phyloP scores from a whole-genome alignment of 2,329 filamentous ascomycete genomes.

The Fusarium brevicatenulatum region DNA sequence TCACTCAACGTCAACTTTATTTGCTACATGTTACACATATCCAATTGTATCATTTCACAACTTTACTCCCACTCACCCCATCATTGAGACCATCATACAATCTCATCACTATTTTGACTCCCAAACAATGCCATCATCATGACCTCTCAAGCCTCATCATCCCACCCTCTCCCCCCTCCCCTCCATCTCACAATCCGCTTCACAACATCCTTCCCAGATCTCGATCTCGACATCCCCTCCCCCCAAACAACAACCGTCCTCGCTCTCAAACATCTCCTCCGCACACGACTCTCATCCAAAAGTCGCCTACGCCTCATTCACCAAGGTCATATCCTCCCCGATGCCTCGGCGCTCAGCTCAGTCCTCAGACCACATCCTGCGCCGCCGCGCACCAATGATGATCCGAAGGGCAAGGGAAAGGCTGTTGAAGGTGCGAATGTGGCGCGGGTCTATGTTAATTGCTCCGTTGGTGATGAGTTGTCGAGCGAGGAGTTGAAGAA shows the following conservation, averaged over 20 bases:
- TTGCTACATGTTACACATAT: conserved; percentile 1
- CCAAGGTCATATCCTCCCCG: conserved; percentile 85
- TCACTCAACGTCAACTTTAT: background rate
- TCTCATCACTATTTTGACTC: too few species aligned
- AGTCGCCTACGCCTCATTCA: conserved; percentile 89
- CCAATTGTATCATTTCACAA: background rate
- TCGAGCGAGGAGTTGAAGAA: conserved; percentile 73
- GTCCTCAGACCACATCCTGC: conserved; percentile 74
- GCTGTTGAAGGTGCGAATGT: conserved; percentile 61
- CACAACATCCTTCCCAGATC: conserved; percentile 83
- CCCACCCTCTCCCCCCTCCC: conserved; percentile 49
- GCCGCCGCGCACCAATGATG: conserved; percentile 51
- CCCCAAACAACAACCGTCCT: conserved; percentile 78
- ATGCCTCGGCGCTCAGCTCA: conserved; percentile 72
- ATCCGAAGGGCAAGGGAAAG: conserved; percentile 66
- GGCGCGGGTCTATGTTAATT: conserved; percentile 87
- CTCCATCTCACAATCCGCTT: conserved; percentile 90
- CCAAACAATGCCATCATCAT: conserved; percentile 43
- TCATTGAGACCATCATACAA: background rate
- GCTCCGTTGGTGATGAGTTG: conserved; percentile 84
- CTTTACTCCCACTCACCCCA: background rate
- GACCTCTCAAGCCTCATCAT: conserved; percentile 36
- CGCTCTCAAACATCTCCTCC: conserved; percentile 84
- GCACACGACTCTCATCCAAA: conserved; percentile 73
- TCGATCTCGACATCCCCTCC: conserved; percentile 77